These are phyloP conservation scores for Scutellaria galericulata DNA, from an alignment of 257 asterid species.

Conservation along the genomic window DNA sequence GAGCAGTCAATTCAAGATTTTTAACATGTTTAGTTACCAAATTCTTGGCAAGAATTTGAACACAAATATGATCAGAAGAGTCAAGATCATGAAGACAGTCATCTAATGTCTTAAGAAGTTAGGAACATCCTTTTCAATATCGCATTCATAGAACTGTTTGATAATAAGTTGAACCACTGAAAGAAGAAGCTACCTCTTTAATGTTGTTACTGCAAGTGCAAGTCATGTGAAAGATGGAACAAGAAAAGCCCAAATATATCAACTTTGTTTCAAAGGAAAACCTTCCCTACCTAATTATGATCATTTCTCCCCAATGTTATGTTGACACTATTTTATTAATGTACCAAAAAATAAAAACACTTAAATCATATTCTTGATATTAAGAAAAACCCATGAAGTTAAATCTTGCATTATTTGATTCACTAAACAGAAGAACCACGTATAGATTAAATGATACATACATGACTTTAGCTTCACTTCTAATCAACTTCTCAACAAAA, in stretches of 20 bases:
- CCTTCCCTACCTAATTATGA: slow-evolving; percentile 20
- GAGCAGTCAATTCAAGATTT: neutral
- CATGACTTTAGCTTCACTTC: slow-evolving; percentile 76
- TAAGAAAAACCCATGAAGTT: neutral
- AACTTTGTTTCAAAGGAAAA: neutral
- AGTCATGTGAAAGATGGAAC: slow-evolving; percentile 9
- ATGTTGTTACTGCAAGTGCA: slow-evolving; percentile 28
- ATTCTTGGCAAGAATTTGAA: neutral
- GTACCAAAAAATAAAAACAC: neutral
- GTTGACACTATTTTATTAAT: neutral
- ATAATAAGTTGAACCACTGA: slow-evolving; percentile 27
- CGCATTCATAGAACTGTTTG: slow-evolving; percentile 14
- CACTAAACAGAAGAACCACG: neutral
- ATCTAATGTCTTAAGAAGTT: neutral
- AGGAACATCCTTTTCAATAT: neutral
- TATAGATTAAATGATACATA: neutral
- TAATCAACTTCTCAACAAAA: slow-evolving; percentile 53
- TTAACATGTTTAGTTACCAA: neutral
- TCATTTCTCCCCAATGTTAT: neutral
- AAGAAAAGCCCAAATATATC: neutral
- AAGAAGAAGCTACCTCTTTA: neutral
- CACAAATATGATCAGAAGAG: neutral
- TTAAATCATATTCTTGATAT: neutral
- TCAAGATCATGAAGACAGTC: slow-evolving; percentile 2
- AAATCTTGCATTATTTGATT: slow-evolving; percentile 15